These are phyloP conservation scores for Achlya hypogyna DNA, from an alignment of 352 stramenopile species.

Conservation along the genomic window DNA sequence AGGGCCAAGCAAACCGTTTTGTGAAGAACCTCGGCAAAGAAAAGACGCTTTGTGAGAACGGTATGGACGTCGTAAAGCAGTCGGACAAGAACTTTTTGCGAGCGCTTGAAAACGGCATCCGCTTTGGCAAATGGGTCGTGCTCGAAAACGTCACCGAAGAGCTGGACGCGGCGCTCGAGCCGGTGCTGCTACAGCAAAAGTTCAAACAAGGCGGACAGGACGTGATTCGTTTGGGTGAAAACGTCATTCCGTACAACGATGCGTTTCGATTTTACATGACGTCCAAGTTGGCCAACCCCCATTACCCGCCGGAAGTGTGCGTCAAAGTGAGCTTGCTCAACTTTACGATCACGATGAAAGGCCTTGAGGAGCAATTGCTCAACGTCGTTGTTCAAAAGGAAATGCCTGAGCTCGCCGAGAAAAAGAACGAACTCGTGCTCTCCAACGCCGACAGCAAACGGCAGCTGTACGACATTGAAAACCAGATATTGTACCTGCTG, in stretches of 20 bases:
- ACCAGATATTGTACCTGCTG: conserved; percentile 86
- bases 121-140: conserved; percentile 87
- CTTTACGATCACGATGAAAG: conserved; percentile 90
- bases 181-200: conserved; percentile 84
- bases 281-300: conserved; percentile 88
- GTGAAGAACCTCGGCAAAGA: conserved; percentile 85
- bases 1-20: conserved; percentile 89
- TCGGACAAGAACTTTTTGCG: conserved; percentile 83
- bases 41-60: conserved; percentile 78
- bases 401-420: conserved; percentile 80
- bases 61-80: conserved; percentile 88
- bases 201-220: conserved; percentile 89
- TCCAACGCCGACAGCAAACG: conserved; percentile 83
- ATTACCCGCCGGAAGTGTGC: conserved; percentile 86
- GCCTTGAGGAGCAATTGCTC: conserved; percentile 86
- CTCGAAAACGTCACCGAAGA: conserved; percentile 87
- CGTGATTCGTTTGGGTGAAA: conserved; percentile 88
- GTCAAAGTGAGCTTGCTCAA: conserved; percentile 90
- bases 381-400: conserved; percentile 85
- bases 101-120: conserved; percentile 83
- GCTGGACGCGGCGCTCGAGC: conserved; percentile 84
- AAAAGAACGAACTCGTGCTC: conserved; percentile 87
- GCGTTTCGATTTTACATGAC: conserved; percentile 89
- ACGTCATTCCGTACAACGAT: conserved; percentile 87
- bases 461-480: conserved; percentile 88